These are phyloP conservation scores for Trichoderma atrobrunneum DNA, from an alignment of 2,329 filamentous ascomycete genomes.

Conservation along the genomic window DNA sequence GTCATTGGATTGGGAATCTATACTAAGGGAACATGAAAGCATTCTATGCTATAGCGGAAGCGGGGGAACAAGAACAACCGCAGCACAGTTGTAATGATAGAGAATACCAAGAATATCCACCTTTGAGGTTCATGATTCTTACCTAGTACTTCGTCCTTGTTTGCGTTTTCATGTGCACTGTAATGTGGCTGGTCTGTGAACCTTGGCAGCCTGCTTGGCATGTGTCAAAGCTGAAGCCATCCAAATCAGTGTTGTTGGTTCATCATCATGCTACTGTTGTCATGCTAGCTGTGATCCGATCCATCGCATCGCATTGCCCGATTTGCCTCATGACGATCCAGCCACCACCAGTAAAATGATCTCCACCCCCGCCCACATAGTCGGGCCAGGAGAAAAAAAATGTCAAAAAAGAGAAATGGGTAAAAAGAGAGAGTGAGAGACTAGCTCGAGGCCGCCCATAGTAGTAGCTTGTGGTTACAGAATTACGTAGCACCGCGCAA, in stretches of 20 bases:
- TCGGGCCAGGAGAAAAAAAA: neutral
- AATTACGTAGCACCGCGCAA: neutral
- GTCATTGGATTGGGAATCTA: constrained; percentile 3
- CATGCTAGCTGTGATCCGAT: neutral
- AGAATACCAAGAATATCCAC: constrained; percentile 13
- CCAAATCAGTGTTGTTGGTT: neutral
- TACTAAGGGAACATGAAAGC: constrained; percentile 7
- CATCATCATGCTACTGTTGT: neutral
- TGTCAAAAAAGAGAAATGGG: neutral
- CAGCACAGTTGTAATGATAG: constrained; percentile 7
- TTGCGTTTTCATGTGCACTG: neutral
- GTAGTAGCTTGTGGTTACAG: neutral
- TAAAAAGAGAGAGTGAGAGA: no score
- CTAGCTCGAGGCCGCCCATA: neutral
- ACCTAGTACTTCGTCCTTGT: no score
- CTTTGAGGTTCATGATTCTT: constrained; percentile 6
- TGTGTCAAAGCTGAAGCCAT: neutral
- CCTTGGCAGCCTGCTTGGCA: neutral
- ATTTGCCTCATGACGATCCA: neutral
- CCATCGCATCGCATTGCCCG: neutral
- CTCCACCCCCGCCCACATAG: neutral
- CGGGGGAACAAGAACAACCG: neutral
- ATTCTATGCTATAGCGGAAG: constrained; percentile 11
- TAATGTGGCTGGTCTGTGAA: no score
- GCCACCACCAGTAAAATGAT: neutral